phyloP scores from a whole-genome alignment of 2,329 filamentous ascomycete genomes.

The Penicillium glabrum region DNA sequence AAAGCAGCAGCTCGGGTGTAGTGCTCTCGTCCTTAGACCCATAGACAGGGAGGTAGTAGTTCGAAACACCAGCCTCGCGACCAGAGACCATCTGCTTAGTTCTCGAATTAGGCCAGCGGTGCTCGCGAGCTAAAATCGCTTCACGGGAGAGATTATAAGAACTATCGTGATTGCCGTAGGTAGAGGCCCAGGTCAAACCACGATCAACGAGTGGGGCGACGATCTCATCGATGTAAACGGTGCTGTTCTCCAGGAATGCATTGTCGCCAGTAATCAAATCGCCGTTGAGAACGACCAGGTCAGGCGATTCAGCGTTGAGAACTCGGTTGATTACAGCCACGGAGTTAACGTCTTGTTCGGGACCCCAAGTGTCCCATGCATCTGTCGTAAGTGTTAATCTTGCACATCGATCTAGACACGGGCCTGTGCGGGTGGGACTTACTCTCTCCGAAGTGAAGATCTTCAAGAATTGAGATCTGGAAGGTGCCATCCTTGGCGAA shows the following conservation, averaged over 20 bases:
- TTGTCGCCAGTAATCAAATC: constrained; percentile 71
- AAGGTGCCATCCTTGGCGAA: constrained; percentile 37
- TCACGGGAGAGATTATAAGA: constrained; percentile 54
- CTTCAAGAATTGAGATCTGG: constrained; percentile 63
- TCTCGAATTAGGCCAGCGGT: constrained; percentile 34
- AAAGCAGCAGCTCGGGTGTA: constrained; percentile 55
- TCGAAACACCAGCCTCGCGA: constrained; percentile 47
- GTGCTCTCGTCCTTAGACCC: constrained; percentile 41
- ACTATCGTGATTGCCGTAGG: constrained; percentile 71
- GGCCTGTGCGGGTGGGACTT: constrained; percentile 6
- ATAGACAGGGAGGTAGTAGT: constrained; percentile 56
- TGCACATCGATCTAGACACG: not conserved
- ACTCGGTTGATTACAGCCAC: constrained; percentile 58
- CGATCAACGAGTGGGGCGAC: constrained; percentile 58
- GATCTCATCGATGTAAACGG: constrained; percentile 59
- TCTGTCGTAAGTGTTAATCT: constrained; percentile 4
- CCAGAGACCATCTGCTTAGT: constrained; percentile 47
- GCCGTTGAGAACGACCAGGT: constrained; percentile 68
- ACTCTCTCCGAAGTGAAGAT: constrained; percentile 72
- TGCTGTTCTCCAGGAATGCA: constrained; percentile 54
- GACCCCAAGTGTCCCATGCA: constrained; percentile 39
- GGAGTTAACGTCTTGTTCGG: constrained; percentile 56
- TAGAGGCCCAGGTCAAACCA: constrained; percentile 62
- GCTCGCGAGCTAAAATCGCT: constrained; percentile 44
- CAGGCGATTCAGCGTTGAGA: constrained; percentile 56